Evolutionary conservation across 2,329 filamentous ascomycete species (phyloP).

Genomic region (Fusarium tanahbumbuense): DNA sequence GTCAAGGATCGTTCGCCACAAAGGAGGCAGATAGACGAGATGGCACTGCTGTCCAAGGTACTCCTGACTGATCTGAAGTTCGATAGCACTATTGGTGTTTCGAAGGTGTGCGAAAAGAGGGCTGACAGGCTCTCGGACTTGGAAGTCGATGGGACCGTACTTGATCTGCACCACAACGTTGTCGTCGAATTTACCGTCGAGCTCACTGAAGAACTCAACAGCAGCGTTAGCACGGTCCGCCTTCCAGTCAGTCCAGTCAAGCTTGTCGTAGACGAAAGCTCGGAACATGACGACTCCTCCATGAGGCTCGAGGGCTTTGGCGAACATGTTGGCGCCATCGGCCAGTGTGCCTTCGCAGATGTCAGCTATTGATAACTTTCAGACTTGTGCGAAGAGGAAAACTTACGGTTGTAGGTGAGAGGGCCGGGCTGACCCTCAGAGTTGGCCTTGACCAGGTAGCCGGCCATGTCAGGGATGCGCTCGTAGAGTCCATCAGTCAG

Average conservation of each 20-base stretch:
- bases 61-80: conserved; percentile 75
- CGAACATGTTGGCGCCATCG: conserved; percentile 62
- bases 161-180: conserved; percentile 81
- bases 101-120: conserved; percentile 69
- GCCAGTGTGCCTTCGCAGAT: conserved; percentile 64
- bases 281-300: conserved; percentile 76
- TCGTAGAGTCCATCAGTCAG: conserved; percentile 70
- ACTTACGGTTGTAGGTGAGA: conserved; percentile 68
- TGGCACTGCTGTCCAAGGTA: conserved; percentile 79
- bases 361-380: neutral
- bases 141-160: conserved; percentile 80
- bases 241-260: conserved; percentile 64
- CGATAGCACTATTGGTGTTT: conserved; percentile 65
- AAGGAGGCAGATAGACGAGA: conserved; percentile 73
- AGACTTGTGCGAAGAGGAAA: neutral
- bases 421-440: conserved; percentile 79
- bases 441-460: conserved; percentile 77
- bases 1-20: conserved; percentile 76
- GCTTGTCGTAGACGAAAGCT: conserved; percentile 75
- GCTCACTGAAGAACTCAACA: conserved; percentile 72
- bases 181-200: conserved; percentile 74
- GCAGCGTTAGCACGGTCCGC: conserved; percentile 77
- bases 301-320: conserved; percentile 65
- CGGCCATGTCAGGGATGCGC: conserved; percentile 73
- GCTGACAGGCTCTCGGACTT: conserved; percentile 74